Evolutionary conservation across 192 early-diverging fungal species (phyloP).

Genomic region (Backusella circina): DNA sequence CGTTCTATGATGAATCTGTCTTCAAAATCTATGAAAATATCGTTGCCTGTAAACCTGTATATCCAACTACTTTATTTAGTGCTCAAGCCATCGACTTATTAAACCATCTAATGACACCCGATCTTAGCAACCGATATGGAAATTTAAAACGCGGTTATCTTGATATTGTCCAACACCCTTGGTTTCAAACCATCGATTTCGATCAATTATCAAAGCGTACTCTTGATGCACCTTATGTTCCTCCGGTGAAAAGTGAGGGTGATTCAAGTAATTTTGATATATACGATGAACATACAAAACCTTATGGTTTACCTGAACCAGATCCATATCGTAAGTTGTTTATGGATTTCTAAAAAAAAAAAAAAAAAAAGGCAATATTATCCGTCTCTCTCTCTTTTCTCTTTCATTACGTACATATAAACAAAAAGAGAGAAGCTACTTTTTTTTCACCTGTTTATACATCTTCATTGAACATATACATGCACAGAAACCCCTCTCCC

Average conservation of each 20-base stretch:
- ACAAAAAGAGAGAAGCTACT: not conserved
- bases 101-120: slow-evolving; percentile 69
- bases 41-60: slow-evolving; percentile 64
- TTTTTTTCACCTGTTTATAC: slow-evolving; percentile 25
- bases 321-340: slow-evolving; percentile 16
- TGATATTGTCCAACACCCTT: slow-evolving; percentile 79
- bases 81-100: slow-evolving; percentile 70
- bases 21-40: slow-evolving; percentile 91
- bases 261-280: slow-evolving; percentile 34
- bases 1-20: slow-evolving; percentile 84
- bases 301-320: not conserved
- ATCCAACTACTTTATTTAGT: slow-evolving; percentile 71
- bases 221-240: slow-evolving; percentile 46
- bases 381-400: not conserved
- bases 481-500: not conserved
- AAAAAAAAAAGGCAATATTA: not conserved
- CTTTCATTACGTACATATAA: not conserved
- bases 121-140: slow-evolving; percentile 75
- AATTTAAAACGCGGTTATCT: slow-evolving; percentile 45
- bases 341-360: slow-evolving; percentile 20
- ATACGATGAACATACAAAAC: slow-evolving; percentile 36
- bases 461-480: not conserved
- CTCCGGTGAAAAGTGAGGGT: slow-evolving; percentile 41
- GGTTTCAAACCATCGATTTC: slow-evolving; percentile 61
- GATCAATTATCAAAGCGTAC: slow-evolving; percentile 37